Conservation (phyloP, 2,329 filamentous ascomycete species). For the Colletotrichum plurivorum region DNA sequence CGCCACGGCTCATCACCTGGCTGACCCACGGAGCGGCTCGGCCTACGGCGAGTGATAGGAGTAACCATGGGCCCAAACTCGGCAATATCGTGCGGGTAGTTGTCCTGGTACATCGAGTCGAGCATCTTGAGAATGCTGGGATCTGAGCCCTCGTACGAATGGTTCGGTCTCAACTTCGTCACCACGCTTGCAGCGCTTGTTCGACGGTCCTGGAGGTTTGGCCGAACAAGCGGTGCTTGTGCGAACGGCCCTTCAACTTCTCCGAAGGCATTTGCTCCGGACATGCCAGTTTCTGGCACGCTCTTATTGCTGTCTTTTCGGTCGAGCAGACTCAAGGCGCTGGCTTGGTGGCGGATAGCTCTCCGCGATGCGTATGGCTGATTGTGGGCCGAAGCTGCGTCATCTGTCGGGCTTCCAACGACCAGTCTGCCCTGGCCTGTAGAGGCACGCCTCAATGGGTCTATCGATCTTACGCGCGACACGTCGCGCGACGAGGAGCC, state of each 20-base stretch:
- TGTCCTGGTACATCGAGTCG: constrained; percentile 86
- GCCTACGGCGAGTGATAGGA: constrained; percentile 71
- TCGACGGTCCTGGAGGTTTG: constrained; percentile 49
- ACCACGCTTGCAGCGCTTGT: constrained; percentile 44
- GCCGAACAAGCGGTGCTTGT: constrained; percentile 50
- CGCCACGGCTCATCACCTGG: constrained; percentile 78
- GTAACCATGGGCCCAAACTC: constrained; percentile 87
- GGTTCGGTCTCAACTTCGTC: constrained; percentile 59
- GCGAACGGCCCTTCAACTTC: constrained; percentile 71
- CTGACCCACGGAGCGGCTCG: constrained; percentile 64
- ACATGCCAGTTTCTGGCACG: constrained; percentile 70
- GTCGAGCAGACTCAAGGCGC: constrained; percentile 72
- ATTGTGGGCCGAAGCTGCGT: constrained; percentile 55
- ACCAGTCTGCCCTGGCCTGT: constrained; percentile 44
- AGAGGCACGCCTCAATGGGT: constrained; percentile 55
- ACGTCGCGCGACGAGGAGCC: constrained; percentile 44
- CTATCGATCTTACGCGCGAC: constrained; percentile 52
- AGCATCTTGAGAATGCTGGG: constrained; percentile 79
- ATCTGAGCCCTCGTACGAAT: constrained; percentile 88
- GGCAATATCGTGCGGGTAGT: constrained; percentile 74
- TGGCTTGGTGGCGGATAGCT: constrained; percentile 69
- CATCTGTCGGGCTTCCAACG: constrained; percentile 48
- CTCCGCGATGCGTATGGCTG: constrained; percentile 59
- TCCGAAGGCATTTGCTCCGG: constrained; percentile 72
- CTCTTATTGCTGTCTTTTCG: constrained; percentile 72